Conservation (phyloP, 495 filamentous ascomycete species). For the Aspergillus ostianus region DNA sequence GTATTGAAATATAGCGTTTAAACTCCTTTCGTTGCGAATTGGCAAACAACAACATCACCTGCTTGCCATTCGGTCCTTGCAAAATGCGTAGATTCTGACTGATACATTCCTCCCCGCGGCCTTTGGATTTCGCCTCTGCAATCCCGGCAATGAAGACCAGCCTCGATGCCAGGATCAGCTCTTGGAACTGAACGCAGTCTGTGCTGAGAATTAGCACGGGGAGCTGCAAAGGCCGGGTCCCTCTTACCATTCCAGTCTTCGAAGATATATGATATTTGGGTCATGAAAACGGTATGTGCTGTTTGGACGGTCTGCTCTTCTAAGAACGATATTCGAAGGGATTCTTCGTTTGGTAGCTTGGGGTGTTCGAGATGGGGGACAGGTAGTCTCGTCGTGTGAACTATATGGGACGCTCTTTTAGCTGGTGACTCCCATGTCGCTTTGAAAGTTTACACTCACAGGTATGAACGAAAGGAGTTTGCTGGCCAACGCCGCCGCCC, state of each 20-base stretch:
- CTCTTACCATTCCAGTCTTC: slow-evolving; percentile 43
- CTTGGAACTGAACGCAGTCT: slow-evolving; percentile 47
- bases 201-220: not conserved
- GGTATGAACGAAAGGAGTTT: slow-evolving; percentile 40
- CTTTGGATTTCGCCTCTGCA: slow-evolving; percentile 47
- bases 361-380: slow-evolving; percentile 49
- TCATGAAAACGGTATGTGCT: slow-evolving; percentile 39
- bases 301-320: slow-evolving; percentile 47
- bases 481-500: slow-evolving; percentile 39
- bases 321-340: slow-evolving; percentile 43
- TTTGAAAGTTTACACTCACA: slow-evolving; percentile 27
- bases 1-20: slow-evolving; percentile 47
- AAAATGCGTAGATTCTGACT: slow-evolving; percentile 48
- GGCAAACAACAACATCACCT: slow-evolving; percentile 44
- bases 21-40: slow-evolving; percentile 43
- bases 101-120: slow-evolving; percentile 49
- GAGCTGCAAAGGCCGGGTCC: not conserved
- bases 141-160: slow-evolving; percentile 45
- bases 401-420: slow-evolving; percentile 17
- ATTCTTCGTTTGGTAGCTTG: slow-evolving; percentile 32
- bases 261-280: slow-evolving; percentile 46
- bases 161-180: slow-evolving; percentile 41
- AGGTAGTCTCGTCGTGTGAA: slow-evolving; percentile 40
- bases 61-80: slow-evolving; percentile 35
- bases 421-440: not conserved